Evolutionary conservation across 805 yeast genomes (phyloP), one percentile per base, ranked within the genome.

Genomic region (Candida methanosorbosa): DNA sequence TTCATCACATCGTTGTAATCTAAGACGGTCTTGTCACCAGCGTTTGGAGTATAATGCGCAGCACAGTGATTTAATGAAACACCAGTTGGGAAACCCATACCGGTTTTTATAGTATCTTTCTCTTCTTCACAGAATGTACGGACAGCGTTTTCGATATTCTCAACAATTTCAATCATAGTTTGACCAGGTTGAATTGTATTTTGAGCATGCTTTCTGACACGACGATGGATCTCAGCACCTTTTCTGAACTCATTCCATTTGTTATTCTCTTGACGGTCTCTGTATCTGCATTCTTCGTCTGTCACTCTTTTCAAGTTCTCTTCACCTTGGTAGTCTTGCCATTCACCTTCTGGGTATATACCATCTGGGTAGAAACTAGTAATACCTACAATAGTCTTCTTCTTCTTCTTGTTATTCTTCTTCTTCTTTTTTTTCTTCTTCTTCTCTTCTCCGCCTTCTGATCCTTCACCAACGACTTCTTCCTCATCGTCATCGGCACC

Each of bases 71-170:
- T 92, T 43, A 90, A 59, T 1, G 95, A 85, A 27, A 92, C 71
- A 39, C 99, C 99, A n/a, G 97, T 87, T 33, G 99, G 99, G 70
- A 92, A 92, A 5, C 97, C 99, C 49, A 88, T 76, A 27, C 99
- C 99, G 14, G 86, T 92, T 40, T 72, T 68, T 21, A 72, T 69
- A 29, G 76, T 68, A 48, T 78, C 81, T 33, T 80, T 81, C 1
- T 58, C 53, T 16, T 51, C 59, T 29, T 71, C 81, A 13, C 87
- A 70, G 47, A 80, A 75, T 4, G 77, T 72, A 47, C 97, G 71
- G 7, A 83, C 81, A 0, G 90, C 73, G 52, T 86, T 75, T 59
- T 92, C 99, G 48, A 92, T 81, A 39, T 78, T 66, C 53, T 92
- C 86, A 11, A 95, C 96, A 46, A 92, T 76, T 41, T 87, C 95